These are phyloP conservation scores for Chrysoporthe austroafricana DNA, from an alignment of 2,329 filamentous ascomycete genomes.

Conservation along the genomic window DNA sequence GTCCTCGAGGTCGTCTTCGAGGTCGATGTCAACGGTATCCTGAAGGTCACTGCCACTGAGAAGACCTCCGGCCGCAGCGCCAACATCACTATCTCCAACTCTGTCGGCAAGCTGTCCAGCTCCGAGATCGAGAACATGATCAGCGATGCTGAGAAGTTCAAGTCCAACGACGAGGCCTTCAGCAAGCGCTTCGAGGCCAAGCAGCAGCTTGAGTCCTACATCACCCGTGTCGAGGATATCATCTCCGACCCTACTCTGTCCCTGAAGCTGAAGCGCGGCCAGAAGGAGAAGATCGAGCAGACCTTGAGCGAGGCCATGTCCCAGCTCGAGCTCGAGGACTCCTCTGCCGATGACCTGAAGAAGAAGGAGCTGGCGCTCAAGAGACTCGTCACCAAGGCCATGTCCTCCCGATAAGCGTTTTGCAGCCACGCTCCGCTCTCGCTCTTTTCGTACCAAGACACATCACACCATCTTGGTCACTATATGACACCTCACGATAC, in stretches of 20 bases:
- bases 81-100: constrained; percentile 99
- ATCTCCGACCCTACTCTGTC: constrained; percentile 94
- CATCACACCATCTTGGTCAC: constrained; percentile 4
- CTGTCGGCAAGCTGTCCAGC: constrained; percentile 95
- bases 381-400: constrained; percentile 97
- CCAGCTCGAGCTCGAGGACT: constrained; percentile 94
- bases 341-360: constrained; percentile 91
- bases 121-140: constrained; percentile 98
- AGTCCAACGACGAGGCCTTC: constrained; percentile 96
- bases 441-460: constrained; percentile 21
- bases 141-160: constrained; percentile 96
- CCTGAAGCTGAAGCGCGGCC: constrained; percentile 96
- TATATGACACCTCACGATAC: constrained; percentile 25
- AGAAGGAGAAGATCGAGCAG: constrained; percentile 99
- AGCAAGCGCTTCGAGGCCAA: constrained; percentile 99
- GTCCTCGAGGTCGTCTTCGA: constrained; percentile 98
- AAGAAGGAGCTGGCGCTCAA: constrained; percentile 99
- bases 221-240: constrained; percentile 97
- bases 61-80: constrained; percentile 97
- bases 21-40: constrained; percentile 99
- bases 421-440: constrained; percentile 9
- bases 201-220: constrained; percentile 99
- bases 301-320: constrained; percentile 97
- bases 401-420: constrained; percentile 78
- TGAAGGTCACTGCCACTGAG: constrained; percentile 99